A percentile compares a stretch with the other conserved stretches of the same genome.
These are phyloP conservation scores for Sporisorium scitamineum DNA, from an alignment of 1,284 basidiomycete genomes.

Conservation along the genomic window DNA sequence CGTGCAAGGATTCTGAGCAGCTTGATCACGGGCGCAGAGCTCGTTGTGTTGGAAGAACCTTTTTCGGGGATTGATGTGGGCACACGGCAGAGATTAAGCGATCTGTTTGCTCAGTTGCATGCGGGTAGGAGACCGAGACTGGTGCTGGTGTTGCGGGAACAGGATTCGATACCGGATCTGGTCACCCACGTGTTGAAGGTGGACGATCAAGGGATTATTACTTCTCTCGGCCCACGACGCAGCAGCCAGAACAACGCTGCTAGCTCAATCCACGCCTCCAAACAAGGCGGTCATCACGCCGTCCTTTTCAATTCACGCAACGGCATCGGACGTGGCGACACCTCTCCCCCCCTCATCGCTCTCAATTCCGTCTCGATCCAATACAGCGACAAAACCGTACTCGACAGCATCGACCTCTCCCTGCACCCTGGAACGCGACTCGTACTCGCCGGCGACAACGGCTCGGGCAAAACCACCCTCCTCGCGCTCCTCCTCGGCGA, in stretches of 20 bases:
- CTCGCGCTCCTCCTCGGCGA: conserved; percentile 92
- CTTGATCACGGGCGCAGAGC: conserved; percentile 77
- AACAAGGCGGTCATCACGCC: conserved; percentile 24
- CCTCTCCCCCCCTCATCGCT: conserved; percentile 73
- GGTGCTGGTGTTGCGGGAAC: conserved; percentile 82
- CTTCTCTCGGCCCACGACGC: conserved; percentile 69
- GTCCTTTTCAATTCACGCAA: conserved; percentile 16
- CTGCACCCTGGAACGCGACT: conserved; percentile 48
- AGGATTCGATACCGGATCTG: conserved; percentile 85
- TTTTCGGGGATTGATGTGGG: conserved; percentile 53
- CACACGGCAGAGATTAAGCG: conserved; percentile 31
- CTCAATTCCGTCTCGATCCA: conserved; percentile 79
- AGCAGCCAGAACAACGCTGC: not conserved
- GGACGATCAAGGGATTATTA: conserved; percentile 71
- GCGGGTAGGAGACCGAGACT: conserved; percentile 72
- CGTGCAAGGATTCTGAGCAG: conserved; percentile 85
- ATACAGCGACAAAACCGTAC: conserved; percentile 77
- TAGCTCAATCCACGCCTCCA: not conserved
- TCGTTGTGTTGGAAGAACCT: conserved; percentile 67
- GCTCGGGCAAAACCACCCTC: conserved; percentile 92
- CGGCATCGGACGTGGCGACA: conserved; percentile 33
- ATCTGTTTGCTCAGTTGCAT: conserved; percentile 75
- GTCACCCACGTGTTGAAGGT: conserved; percentile 81
- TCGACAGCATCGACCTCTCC: conserved; percentile 51
- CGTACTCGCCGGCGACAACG: conserved; percentile 70